Base-by-base conservation (phyloP, 1,284 basidiomycete genomes). In the Leccinum griseonigrum region DNA sequence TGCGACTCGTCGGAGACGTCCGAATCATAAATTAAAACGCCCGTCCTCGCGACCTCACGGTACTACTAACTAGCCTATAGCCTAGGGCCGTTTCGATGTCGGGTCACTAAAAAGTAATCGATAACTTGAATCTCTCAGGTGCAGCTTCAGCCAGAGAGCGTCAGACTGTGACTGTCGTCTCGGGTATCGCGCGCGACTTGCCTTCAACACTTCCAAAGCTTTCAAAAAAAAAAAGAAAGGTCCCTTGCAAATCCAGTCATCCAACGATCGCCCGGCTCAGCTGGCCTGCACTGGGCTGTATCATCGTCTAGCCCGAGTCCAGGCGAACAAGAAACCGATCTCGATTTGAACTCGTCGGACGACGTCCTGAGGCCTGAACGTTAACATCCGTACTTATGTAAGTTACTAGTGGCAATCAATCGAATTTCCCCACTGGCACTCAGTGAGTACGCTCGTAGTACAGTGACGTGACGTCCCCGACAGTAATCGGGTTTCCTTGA, bases 391-490 rank as follows among this genome's bases (percentile, higher is more conserved):
- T 50, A 26, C 22, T 26, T 26, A 28, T 28, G 48, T 28, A 46
- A 22, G n/a, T 18, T 7, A 38, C 36, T 38, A 22, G 22, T 40
- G 48, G 26, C 48, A 50, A 50, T 50, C 26, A 63, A 63, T 59
- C 55, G 38, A 28, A 40, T 22, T 26, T 63, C 48, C 48, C 48
- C 48, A 22, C 48, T 28, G 22, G 22, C 22, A 26, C 22, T 26
- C 22, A 26, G 22, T 26, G 48, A 50, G 13, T 48, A 48, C 43
- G 46, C 13, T 5, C 8, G 48, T 26, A 50, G 22, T 26, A 26
- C 22, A 26, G 22, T 26, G 22, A 50, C 13, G 48, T 50, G 46
- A 48, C 22, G 46, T 48, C 46, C 34, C 22, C 13, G 48, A 50
- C 48, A 50, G 48, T 16, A 28, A 28, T 50, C 48, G 26, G 22